Evolutionary conservation across 140 eudicot genomes (phyloP).

Genomic region (Cichorium intybus): DNA sequence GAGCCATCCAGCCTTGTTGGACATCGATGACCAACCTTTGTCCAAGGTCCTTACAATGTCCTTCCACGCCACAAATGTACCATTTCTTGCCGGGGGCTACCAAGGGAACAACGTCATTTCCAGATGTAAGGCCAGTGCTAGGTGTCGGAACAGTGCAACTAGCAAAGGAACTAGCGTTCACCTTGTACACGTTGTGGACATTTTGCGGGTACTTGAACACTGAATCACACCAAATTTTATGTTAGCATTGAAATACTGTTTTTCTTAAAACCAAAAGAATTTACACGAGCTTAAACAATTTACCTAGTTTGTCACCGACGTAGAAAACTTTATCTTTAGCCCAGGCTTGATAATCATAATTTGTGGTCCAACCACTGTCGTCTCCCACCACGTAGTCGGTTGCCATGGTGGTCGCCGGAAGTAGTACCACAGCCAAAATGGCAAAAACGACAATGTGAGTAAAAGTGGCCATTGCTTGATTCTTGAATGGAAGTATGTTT

Average conservation of each 20-base stretch:
- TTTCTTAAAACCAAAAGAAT: too few relatives aligned
- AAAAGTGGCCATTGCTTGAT: conserved; percentile 23
- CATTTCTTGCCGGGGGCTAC: conserved; percentile 36
- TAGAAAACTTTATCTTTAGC: conserved; percentile 28
- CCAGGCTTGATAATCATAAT: conserved; percentile 29
- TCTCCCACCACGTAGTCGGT: conserved; percentile 34
- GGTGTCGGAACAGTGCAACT: conserved; percentile 28
- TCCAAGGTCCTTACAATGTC: conserved; percentile 17
- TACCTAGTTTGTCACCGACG: conserved; percentile 38
- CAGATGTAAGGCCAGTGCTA: conserved; percentile 29
- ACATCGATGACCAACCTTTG: conserved; percentile 37
- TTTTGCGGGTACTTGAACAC: conserved; percentile 39
- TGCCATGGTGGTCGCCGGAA: conserved; percentile 22
- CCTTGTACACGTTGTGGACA: conserved; percentile 37
- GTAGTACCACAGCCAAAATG: conserved; percentile 14
- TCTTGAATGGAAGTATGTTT: neutral
- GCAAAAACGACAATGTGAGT: conserved; percentile 20
- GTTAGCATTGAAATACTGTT: neutral
- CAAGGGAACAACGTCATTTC: conserved; percentile 36
- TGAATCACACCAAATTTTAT: neutral
- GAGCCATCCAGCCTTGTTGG: conserved; percentile 10
- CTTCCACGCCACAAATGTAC: conserved; percentile 45
- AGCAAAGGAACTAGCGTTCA: conserved; percentile 33
- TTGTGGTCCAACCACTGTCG: conserved; percentile 29
- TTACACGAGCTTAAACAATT: too few relatives aligned